Percentiles rank a stretch among this genome's conserved stretches.
These are phyloP conservation scores for Trypanosoma melophagium DNA, from an alignment of 208 protist species.

Conservation along the genomic window DNA sequence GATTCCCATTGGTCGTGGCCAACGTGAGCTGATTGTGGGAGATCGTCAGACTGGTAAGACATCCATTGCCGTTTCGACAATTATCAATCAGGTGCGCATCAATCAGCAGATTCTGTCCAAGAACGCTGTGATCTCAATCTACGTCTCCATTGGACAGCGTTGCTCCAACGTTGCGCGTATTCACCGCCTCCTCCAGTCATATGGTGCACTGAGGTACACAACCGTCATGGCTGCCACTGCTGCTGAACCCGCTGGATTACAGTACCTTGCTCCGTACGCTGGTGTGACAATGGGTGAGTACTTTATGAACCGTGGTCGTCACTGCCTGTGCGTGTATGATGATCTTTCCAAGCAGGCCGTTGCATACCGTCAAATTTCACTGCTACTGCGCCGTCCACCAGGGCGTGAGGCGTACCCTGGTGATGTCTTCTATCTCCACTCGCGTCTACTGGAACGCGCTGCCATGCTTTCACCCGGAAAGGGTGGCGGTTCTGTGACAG, in stretches of 20 bases:
- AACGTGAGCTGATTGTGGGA: constrained; percentile 94
- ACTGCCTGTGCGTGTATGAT: constrained; percentile 93
- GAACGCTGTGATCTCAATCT: constrained; percentile 92
- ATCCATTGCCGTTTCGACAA: constrained; percentile 91
- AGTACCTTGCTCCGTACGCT: constrained; percentile 92
- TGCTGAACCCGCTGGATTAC: constrained; percentile 91
- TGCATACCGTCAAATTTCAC: constrained; percentile 94
- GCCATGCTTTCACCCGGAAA: constrained; percentile 86
- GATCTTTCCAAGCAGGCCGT: constrained; percentile 95
- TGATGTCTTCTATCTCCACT: constrained; percentile 96
- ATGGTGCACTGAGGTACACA: constrained; percentile 89
- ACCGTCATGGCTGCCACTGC: constrained; percentile 90
- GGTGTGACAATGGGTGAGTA: constrained; percentile 92
- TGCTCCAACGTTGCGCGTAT: constrained; percentile 93
- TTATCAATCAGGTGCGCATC: constrained; percentile 92
- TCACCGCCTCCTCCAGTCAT: constrained; percentile 71
- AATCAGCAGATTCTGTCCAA: constrained; percentile 88
- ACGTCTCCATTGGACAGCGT: constrained; percentile 93
- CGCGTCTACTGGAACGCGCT: constrained; percentile 90
- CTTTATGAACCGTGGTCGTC: constrained; percentile 91
- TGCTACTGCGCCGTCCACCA: constrained; percentile 90
- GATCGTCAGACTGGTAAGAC: constrained; percentile 94
- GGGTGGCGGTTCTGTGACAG: constrained; percentile 88
- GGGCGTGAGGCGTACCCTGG: constrained; percentile 93
- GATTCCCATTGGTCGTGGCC: constrained; percentile 92